A percentile compares a stretch with the other conserved stretches of the same genome.
Conservation (phyloP, 495 filamentous ascomycete genomes). For the Penicillium ochrochloron region DNA sequence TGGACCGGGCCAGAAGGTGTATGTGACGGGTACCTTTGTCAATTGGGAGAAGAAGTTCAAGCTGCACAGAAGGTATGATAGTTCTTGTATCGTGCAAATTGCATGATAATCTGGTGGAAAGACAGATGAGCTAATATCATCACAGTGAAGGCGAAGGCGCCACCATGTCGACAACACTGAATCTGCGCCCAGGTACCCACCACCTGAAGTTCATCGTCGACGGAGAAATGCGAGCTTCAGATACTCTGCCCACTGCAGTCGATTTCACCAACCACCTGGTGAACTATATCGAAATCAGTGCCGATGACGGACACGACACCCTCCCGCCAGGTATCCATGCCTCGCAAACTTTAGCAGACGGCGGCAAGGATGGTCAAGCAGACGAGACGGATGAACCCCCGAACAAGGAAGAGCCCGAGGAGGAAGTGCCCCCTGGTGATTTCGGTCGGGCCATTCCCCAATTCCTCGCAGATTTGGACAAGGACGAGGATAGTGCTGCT, state of each 20-base stretch:
- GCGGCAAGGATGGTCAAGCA: slow-evolving; percentile 39
- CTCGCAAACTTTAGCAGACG: slow-evolving; percentile 49
- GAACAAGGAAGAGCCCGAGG: slow-evolving; percentile 53
- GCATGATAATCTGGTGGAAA: not conserved
- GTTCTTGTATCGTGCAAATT: not conserved
- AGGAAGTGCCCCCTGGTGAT: slow-evolving; percentile 51
- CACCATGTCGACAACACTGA: slow-evolving; percentile 72
- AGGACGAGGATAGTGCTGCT: slow-evolving; percentile 71
- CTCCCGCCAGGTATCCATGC: slow-evolving; percentile 48
- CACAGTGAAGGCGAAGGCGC: slow-evolving; percentile 48
- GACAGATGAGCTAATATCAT: slow-evolving; percentile 15
- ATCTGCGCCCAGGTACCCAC: slow-evolving; percentile 89
- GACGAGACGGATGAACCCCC: slow-evolving; percentile 46
- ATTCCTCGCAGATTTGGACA: slow-evolving; percentile 85
- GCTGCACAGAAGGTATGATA: slow-evolving; percentile 74
- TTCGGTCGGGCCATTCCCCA: slow-evolving; percentile 70
- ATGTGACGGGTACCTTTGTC: slow-evolving; percentile 95
- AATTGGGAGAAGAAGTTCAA: slow-evolving; percentile 92
- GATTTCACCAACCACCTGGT: slow-evolving; percentile 96
- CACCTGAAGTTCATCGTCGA: slow-evolving; percentile 97
- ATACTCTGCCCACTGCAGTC: slow-evolving; percentile 87
- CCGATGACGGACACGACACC: slow-evolving; percentile 62
- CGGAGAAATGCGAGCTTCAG: slow-evolving; percentile 85
- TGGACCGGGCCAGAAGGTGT: slow-evolving; percentile 79
- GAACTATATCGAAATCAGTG: slow-evolving; percentile 93